Percentiles rank a stretch among this genome's conserved stretches.
Evolutionary conservation across 768 basidiomycete genomes (phyloP).

Genomic region (Termitomyces heimii): DNA sequence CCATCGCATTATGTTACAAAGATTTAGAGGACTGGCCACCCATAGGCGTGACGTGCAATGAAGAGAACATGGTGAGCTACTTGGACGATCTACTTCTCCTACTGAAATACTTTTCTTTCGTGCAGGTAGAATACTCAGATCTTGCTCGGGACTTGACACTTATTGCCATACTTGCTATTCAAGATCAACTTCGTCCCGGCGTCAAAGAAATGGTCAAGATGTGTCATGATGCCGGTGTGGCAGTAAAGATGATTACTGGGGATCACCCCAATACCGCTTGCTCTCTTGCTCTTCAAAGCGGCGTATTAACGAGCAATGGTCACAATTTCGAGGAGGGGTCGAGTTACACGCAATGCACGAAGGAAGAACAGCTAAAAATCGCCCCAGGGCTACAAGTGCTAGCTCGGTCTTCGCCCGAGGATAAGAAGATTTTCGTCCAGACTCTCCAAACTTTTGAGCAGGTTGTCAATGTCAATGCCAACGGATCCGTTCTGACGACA

Average conservation of each 20-base stretch:
- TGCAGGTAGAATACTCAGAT: slow-evolving; percentile 15
- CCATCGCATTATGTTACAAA: slow-evolving; percentile 89
- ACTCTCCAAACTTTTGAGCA: slow-evolving; percentile 54
- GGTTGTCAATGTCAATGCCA: too few relatives aligned
- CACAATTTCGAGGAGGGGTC: slow-evolving; percentile 95
- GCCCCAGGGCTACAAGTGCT: slow-evolving; percentile 93
- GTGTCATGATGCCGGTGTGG: slow-evolving; percentile 85
- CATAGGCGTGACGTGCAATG: slow-evolving; percentile 14
- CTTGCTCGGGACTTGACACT: slow-evolving; percentile 73
- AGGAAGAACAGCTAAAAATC: slow-evolving; percentile 68
- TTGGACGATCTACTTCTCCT: slow-evolving; percentile 13
- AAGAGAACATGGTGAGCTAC: too few relatives aligned
- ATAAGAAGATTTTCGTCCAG: slow-evolving; percentile 93
- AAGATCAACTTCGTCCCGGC: slow-evolving; percentile 88
- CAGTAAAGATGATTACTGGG: slow-evolving; percentile 97
- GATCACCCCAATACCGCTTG: slow-evolving; percentile 93
- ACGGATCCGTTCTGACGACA: slow-evolving; percentile 54
- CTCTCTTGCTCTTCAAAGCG: slow-evolving; percentile 95
- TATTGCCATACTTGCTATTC: slow-evolving; percentile 88
- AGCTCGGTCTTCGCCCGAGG: slow-evolving; percentile 94
- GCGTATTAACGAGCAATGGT: slow-evolving; percentile 58
- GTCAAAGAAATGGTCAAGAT: slow-evolving; percentile 73
- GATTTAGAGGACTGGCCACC: slow-evolving; percentile 86
- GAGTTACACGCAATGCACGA: slow-evolving; percentile 73
- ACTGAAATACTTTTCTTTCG: too few relatives aligned